phyloP scores from a whole-genome alignment of 805 yeast genomes.

The Saccharomycopsis schoenii region DNA sequence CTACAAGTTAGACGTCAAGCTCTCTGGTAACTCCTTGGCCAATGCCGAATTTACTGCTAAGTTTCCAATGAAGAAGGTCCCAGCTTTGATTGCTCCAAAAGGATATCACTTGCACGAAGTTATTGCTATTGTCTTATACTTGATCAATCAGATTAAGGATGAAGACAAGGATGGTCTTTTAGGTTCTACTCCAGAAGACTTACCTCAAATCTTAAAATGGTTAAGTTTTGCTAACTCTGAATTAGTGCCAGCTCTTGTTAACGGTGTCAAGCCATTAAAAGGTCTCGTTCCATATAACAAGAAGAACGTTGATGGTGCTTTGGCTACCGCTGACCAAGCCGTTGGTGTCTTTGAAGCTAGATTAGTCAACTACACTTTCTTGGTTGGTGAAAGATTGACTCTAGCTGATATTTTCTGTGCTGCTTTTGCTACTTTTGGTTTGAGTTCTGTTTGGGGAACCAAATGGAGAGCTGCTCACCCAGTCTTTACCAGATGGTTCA shows the following conservation, averaged over 20 bases:
- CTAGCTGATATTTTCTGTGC: conserved; percentile 13
- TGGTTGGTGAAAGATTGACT: conserved; percentile 14
- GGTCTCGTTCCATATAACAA: conserved; percentile 12
- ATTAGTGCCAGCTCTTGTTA: conserved; percentile 24
- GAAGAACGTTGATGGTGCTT: conserved; percentile 3
- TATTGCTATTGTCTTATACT: conserved; percentile 12
- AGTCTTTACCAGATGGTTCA: conserved; percentile 11
- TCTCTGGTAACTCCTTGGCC: conserved; percentile 38
- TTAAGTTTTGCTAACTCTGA: conserved; percentile 11
- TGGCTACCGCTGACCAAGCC: conserved; percentile 2
- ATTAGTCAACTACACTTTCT: conserved; percentile 9
- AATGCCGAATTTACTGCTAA: conserved; percentile 36
- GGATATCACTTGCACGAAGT: conserved; percentile 12
- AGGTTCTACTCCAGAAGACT: conserved; percentile 18
- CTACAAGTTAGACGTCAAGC: conserved; percentile 10
- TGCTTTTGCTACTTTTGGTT: conserved; percentile 34
- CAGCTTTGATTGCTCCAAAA: conserved; percentile 10
- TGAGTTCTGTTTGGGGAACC: conserved; percentile 37
- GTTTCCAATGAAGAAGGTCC: conserved; percentile 14
- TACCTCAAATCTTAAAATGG: conserved; percentile 14
- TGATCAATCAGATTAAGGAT: conserved; percentile 7
- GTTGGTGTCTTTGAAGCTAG: conserved; percentile 8
- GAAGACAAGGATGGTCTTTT: conserved; percentile 4
- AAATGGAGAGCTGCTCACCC: conserved; percentile 12
- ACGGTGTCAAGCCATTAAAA: conserved; percentile 40